Conservation (phyloP, 2,329 filamentous ascomycete species). For the Cladophialophora chaetospira region DNA sequence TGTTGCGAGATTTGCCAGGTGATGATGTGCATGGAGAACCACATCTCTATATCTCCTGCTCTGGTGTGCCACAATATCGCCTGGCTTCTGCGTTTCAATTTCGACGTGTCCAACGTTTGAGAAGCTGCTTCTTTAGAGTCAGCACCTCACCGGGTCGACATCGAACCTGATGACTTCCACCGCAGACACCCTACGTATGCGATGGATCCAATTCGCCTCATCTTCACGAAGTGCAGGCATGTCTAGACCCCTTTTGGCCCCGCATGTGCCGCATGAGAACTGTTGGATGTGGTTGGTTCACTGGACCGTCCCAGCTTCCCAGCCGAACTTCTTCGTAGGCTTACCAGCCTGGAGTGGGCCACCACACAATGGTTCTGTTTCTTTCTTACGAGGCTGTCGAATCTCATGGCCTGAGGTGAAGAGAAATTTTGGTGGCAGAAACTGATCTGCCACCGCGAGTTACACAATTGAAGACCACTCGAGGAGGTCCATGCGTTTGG, state of each 20-base stretch:
- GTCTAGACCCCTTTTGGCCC: neutral
- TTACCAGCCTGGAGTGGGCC: constrained; percentile 4
- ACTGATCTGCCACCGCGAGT: neutral
- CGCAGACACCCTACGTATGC: neutral
- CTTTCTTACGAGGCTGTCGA: constrained; percentile 21
- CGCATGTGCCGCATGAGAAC: neutral
- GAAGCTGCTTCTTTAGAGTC: neutral
- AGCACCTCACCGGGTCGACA: neutral
- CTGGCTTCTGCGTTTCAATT: neutral
- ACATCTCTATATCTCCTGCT: neutral
- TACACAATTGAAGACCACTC: neutral
- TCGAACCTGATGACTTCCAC: too few species aligned
- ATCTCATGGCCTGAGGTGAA: neutral
- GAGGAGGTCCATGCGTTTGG: neutral
- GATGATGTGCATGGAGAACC: constrained; percentile 15
- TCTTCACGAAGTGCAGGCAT: constrained; percentile 13
- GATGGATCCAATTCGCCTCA: constrained; percentile 18
- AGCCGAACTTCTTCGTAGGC: neutral
- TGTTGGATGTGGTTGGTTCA: neutral
- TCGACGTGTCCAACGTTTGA: neutral
- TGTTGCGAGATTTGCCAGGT: neutral
- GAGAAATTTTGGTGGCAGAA: constrained; percentile 16
- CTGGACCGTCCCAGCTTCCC: neutral
- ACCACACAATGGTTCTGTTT: neutral
- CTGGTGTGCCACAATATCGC: constrained; percentile 4